Evolutionary conservation across 2,329 filamentous ascomycete genomes (phyloP).

Genomic region (Diaporthe nobilis): DNA sequence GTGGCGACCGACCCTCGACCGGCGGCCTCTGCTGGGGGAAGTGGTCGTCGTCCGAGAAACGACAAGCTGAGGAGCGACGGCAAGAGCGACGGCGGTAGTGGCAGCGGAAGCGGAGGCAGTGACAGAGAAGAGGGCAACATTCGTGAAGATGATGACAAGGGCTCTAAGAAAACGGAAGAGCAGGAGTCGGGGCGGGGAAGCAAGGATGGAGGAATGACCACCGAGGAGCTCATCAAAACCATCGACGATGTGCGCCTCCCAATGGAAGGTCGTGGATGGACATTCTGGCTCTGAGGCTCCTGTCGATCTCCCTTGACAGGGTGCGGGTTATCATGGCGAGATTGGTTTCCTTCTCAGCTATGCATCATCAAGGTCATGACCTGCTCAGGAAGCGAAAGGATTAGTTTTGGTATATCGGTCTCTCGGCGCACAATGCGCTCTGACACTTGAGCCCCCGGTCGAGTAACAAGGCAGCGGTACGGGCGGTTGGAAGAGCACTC

Average conservation of each 20-base stretch:
- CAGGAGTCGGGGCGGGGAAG: not conserved
- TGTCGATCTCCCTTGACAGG: not conserved
- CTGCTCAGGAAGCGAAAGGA: not conserved
- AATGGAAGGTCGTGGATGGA: constrained; percentile 34
- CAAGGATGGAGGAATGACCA: not conserved
- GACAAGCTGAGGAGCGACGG: not conserved
- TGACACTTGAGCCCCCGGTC: no score
- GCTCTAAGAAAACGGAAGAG: not conserved
- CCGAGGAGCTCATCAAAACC: not conserved
- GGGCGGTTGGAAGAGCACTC: not conserved
- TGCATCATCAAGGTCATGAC: not conserved
- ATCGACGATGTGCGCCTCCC: not conserved
- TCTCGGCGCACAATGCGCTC: no score
- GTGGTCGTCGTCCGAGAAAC: no score
- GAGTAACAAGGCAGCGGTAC: not conserved
- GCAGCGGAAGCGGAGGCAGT: not conserved
- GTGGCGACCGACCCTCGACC: constrained; percentile 13
- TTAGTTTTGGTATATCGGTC: not conserved
- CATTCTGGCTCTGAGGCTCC: constrained; percentile 37
- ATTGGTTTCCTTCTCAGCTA: not conserved
- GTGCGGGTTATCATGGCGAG: not conserved
- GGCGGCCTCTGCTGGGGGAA: not conserved
- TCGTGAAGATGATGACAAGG: not conserved
- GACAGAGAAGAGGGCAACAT: not conserved
- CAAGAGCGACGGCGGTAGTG: not conserved